Base-by-base conservation (phyloP, 192 early-diverging fungal species). In the Allomyces macrogynus region DNA sequence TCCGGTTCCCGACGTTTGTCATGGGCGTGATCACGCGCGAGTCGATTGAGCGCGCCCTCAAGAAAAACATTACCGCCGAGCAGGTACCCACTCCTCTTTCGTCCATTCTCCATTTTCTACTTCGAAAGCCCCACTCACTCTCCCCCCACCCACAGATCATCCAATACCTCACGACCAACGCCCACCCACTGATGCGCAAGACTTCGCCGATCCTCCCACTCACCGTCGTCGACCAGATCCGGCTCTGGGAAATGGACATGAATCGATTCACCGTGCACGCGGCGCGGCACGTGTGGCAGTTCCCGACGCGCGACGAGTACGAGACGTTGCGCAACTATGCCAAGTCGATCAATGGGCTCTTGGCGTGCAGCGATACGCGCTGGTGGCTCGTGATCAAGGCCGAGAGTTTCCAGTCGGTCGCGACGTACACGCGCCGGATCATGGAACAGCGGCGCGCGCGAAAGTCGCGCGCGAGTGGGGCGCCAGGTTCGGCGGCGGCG, bases 191-290 rank as follows among this genome's bases (percentile, higher is more conserved):
- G 66, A 91, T 96, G 89, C 79, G 85, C 65, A 86, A 87, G 72
- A 71, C 75, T 61, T 75, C 72, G 12, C 90, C 92, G 0, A 64
- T 93, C 20, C 71, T 98, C 64, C 95, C 95, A 1, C 69, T 86
- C 8, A 95, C 93, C 2, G 92, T 98, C 4, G 80, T 91, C 0
- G 95, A 98, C 74, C 95, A 98, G 75, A 90, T 98, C 43, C 73
- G 89, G 44, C 70, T 98, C 62, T 98, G 95, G 95, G 95, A 98
- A 73, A 84, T 89, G 73, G 95, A 98, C 70, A 78, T 87, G 64
- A 90, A 98, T 67, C 74, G 95, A 12, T 68, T 97, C 16, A n/a
- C 49, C 16, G 49, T 57, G 49, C 12, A 14, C 16, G 16, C 16
- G 23, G 57, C 43, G 23, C 43, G 24, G 32, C 32, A 40, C 32